Base-by-base conservation (phyloP, 371 early-diverging fungal genomes). In the Globomyces sp. region DNA sequence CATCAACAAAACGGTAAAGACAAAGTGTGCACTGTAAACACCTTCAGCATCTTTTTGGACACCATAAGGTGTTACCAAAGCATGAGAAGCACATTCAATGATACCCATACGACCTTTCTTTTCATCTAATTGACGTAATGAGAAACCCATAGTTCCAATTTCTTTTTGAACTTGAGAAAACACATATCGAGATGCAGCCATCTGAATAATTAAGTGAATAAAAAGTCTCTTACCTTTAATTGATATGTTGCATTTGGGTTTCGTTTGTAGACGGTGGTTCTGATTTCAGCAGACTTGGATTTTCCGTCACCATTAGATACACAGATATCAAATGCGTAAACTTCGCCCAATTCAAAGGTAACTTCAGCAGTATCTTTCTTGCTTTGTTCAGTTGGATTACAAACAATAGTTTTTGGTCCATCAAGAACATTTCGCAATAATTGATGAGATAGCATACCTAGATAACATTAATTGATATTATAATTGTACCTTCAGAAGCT, bases 61-160 rank as follows among this genome's bases (percentile, higher is more conserved):
- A 43, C 86, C 82, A 70, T 88, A 89, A 11, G 94, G 86, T 47
- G 81, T 85, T 58, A 93, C 80, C 10, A 95, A 82, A 34, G 84
- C 80, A 71, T 89, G 89, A 63, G 82, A 82, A 43, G 84, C 77
- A 66, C 92, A 86, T 72, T 95, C 96, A 58, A 87, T 77, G 41
- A 96, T 80, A 59, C 97, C 97, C 72, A 94, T 77, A 67, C 94
- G 91, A 41, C 87, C 88, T 72, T 82, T 86, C 57, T 88, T 88
- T 77, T 88, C 89, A 69, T 89, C 87, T 63, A 92, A 80, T 58
- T 78, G 73, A 24, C 72, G 57, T 41, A 78, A 61, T 43, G 90
- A 74, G 77, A 96, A 96, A 40, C 94, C 92, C 79, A 95, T 90
- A 10, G 86, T 88, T 24, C 91, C 90, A 68, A 87, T 88, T 57